Evolutionary conservation across 202 grass and related monocot species (phyloP).

Genomic region (Miscanthus sacchariflorus): DNA sequence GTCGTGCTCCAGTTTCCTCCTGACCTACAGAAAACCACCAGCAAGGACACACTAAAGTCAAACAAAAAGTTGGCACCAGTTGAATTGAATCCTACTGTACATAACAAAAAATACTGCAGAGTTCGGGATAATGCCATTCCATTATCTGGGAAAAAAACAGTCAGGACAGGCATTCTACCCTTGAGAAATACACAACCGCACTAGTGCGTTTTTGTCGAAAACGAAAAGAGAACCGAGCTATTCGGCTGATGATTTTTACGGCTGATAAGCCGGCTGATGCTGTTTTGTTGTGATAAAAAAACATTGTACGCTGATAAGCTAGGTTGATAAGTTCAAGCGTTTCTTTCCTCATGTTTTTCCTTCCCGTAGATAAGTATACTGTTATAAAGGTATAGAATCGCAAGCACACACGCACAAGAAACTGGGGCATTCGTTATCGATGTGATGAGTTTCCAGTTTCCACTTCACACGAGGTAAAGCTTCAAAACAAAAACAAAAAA

Average conservation of each 20-base stretch:
- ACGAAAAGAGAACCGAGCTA: neutral
- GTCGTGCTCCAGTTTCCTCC: slow-evolving; percentile 95
- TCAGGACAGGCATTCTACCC: neutral
- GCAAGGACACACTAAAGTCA: neutral
- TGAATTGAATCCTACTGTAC: neutral
- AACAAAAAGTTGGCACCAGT: neutral
- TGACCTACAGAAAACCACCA: slow-evolving; percentile 59
- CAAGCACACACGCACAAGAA: slow-evolving; percentile 37
- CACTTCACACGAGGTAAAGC: neutral
- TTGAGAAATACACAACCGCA: neutral
- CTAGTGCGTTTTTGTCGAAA: neutral
- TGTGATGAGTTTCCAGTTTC: neutral
- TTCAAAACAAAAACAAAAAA: neutral
- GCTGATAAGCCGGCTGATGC: too few relatives aligned
- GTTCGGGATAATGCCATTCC: neutral
- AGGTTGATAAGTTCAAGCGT: too few relatives aligned
- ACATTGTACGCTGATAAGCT: too few relatives aligned
- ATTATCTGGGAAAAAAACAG: neutral
- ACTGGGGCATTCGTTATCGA: slow-evolving; percentile 23
- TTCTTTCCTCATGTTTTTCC: neutral
- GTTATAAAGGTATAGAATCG: slow-evolving; percentile 13
- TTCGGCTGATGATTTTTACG: too few relatives aligned
- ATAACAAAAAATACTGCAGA: neutral
- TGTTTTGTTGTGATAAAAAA: too few relatives aligned
- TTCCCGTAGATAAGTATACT: neutral